Evolutionary conservation across 169 alveolate species (phyloP).

Genomic region (Cyclospora cayetanensis): DNA sequence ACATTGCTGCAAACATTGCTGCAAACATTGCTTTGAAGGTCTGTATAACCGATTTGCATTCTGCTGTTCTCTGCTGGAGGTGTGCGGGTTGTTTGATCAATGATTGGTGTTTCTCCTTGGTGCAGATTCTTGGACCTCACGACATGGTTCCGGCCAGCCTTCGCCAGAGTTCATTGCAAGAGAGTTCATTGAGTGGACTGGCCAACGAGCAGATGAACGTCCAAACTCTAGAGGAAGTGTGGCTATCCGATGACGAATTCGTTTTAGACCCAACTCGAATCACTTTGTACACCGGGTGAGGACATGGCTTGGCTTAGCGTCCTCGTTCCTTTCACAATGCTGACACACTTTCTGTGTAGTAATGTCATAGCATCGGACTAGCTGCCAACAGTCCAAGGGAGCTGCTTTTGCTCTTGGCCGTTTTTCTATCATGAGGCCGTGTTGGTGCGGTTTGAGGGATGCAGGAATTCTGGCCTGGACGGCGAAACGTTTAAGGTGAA

Average conservation of each 20-base stretch:
- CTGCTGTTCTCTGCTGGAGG: too few species aligned
- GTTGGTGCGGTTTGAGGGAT: neutral
- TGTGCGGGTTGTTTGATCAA: neutral
- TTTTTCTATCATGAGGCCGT: neutral
- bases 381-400: too few species aligned
- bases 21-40: neutral
- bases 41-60: too few species aligned
- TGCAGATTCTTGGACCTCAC: conserved; percentile 49
- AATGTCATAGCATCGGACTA: neutral
- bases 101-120: neutral
- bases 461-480: conserved; percentile 68
- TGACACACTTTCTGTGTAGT: neutral
- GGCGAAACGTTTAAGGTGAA: conserved; percentile 80
- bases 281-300: conserved; percentile 76
- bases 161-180: conserved; percentile 12
- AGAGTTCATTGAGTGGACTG: neutral
- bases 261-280: conserved; percentile 79
- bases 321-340: neutral
- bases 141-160: conserved; percentile 52
- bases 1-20: too few species aligned
- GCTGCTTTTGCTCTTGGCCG: neutral
- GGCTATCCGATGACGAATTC: conserved; percentile 80
- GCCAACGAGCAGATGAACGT: conserved; percentile 10
- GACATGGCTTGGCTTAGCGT: neutral
- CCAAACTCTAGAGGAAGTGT: conserved; percentile 70